phyloP scores from a whole-genome alignment of 441 rosid species.

The Macaranga tanarius region DNA sequence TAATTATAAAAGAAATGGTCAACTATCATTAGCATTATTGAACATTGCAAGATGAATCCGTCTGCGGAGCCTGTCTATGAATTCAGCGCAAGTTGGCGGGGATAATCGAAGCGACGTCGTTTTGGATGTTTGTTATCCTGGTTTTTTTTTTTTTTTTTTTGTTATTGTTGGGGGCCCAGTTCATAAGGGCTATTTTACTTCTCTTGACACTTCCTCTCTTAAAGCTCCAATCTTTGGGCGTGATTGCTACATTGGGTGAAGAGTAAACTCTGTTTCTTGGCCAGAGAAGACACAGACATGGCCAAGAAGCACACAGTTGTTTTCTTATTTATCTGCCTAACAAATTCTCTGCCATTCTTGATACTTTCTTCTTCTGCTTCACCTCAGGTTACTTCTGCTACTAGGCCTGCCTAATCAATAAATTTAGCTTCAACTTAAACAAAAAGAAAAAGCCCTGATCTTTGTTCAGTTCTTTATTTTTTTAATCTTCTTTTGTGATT shows the following conservation, averaged over 20 bases:
- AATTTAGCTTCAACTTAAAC: neutral
- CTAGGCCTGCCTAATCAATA: neutral
- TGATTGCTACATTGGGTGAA: neutral
- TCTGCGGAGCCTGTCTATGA: too few relatives aligned
- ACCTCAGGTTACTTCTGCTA: slow-evolving; percentile 15
- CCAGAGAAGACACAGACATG: slow-evolving; percentile 25
- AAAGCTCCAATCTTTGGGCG: neutral
- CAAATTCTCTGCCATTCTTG: slow-evolving; percentile 17
- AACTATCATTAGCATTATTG: neutral
- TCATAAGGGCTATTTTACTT: neutral
- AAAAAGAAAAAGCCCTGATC: neutral
- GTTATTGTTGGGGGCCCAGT: neutral
- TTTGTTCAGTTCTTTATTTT: neutral
- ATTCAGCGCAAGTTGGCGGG: neutral
- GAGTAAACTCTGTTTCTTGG: neutral
- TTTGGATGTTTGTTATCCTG: neutral
- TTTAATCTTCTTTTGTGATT: neutral
- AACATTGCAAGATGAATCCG: neutral
- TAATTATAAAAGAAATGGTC: neutral
- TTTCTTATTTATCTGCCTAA: slow-evolving; percentile 25
- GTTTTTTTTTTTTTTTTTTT: too few relatives aligned
- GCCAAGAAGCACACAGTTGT: slow-evolving; percentile 17
- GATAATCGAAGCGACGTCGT: slow-evolving; percentile 5
- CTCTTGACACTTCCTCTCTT: too few relatives aligned
- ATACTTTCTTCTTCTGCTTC: slow-evolving; percentile 27